These are phyloP conservation scores for Hypoxylon sp. DNA, from an alignment of 2,329 filamentous ascomycete genomes.

Conservation along the genomic window DNA sequence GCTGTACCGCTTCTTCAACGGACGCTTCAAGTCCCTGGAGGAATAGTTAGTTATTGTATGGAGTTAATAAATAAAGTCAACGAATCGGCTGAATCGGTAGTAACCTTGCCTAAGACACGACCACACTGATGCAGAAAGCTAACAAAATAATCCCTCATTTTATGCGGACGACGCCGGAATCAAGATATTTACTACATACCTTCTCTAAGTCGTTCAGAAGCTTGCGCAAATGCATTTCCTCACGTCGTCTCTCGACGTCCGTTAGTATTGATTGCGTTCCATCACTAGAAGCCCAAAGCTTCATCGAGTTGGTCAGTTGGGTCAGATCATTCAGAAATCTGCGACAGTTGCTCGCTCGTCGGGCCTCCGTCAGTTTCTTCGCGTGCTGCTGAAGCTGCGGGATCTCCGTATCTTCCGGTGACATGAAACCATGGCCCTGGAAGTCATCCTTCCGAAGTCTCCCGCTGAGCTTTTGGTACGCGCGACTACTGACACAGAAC, in stretches of 20 bases:
- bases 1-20: constrained; percentile 57
- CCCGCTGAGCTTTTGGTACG: constrained; percentile 73
- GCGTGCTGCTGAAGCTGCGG: constrained; percentile 72
- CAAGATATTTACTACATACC: constrained; percentile 41
- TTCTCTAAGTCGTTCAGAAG: constrained; percentile 44
- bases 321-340: constrained; percentile 66
- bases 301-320: constrained; percentile 67
- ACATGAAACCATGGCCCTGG: constrained; percentile 65
- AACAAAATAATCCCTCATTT: not conserved
- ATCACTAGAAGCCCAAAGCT: constrained; percentile 45
- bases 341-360: constrained; percentile 58
- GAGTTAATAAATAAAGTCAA: not conserved
- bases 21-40: constrained; percentile 56
- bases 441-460: constrained; percentile 66
- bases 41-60: constrained; percentile 23
- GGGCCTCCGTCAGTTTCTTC: constrained; percentile 66
- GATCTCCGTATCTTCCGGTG: constrained; percentile 69
- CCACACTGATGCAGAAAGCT: too few relatives aligned
- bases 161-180: not conserved
- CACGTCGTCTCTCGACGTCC: constrained; percentile 35
- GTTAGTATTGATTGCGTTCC: constrained; percentile 35
- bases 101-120: too few relatives aligned
- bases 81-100: not conserved
- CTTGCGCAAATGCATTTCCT: constrained; percentile 43
- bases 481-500: constrained; percentile 74